phyloP scores from a whole-genome alignment of 2,329 filamentous ascomycete species.

The Clonostachys sp. region DNA sequence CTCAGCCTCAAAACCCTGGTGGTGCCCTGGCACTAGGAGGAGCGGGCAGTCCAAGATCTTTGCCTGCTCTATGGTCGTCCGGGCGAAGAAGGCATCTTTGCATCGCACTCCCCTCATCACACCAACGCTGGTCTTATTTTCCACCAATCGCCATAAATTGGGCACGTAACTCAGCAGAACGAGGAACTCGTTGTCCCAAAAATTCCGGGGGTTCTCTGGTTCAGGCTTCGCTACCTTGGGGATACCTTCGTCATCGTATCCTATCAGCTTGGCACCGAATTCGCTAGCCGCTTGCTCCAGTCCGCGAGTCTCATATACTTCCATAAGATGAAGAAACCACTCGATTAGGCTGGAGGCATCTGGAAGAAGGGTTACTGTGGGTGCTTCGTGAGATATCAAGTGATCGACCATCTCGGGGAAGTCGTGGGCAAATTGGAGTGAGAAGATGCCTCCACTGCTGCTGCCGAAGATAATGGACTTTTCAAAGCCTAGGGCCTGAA shows the following conservation, averaged over 20 bases:
- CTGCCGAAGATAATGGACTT: conserved; percentile 19
- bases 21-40: conserved; percentile 18
- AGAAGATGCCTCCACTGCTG: conserved; percentile 19
- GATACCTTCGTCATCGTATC: conserved; percentile 16
- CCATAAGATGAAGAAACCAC: conserved; percentile 10
- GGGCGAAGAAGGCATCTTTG: conserved; percentile 18
- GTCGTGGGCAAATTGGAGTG: conserved; percentile 20
- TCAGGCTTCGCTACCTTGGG: conserved; percentile 9
- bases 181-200: conserved; percentile 20
- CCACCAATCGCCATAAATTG: conserved; percentile 14
- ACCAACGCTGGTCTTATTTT: conserved; percentile 16
- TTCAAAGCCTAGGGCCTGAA: conserved; percentile 15
- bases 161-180: conserved; percentile 11
- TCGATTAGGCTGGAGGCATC: conserved; percentile 14
- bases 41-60: conserved; percentile 16
- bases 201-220: conserved; percentile 14
- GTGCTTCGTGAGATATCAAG: conserved; percentile 22
- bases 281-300: conserved; percentile 7
- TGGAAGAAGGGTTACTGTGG: conserved; percentile 14
- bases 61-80: conserved; percentile 16
- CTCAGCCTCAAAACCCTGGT: conserved; percentile 21
- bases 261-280: conserved; percentile 12
- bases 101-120: conserved; percentile 16
- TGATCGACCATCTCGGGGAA: conserved; percentile 18
- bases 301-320: conserved; percentile 12